phyloP scores from a whole-genome alignment of 2,329 filamentous ascomycete genomes.

The Ophiocordyceps camponoti-saundersi region DNA sequence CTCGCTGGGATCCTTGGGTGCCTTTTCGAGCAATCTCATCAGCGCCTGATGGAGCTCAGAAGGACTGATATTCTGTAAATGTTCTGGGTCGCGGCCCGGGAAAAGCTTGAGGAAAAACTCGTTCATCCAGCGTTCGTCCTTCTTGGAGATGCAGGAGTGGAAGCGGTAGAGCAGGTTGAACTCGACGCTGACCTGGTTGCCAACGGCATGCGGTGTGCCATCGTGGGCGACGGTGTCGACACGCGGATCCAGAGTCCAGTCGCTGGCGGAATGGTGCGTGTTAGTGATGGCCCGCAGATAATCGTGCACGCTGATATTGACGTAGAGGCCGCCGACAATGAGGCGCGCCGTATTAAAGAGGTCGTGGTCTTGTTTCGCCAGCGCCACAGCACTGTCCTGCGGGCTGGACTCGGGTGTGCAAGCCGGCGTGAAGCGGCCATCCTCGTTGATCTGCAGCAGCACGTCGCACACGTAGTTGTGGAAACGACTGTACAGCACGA shows the following conservation, averaged over 20 bases:
- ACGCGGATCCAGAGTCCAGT: slow-evolving; percentile 47
- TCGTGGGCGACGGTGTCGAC: slow-evolving; percentile 32
- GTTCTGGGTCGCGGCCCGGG: slow-evolving; percentile 9
- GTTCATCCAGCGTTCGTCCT: slow-evolving; percentile 46
- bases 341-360: slow-evolving; percentile 39
- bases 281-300: slow-evolving; percentile 46
- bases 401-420: slow-evolving; percentile 6
- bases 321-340: slow-evolving; percentile 34
- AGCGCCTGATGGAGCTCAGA: slow-evolving; percentile 21
- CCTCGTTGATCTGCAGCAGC: slow-evolving; percentile 49
- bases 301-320: slow-evolving; percentile 39
- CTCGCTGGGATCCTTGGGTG: slow-evolving; percentile 24
- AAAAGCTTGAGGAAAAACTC: slow-evolving; percentile 32
- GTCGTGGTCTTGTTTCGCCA: slow-evolving; percentile 29
- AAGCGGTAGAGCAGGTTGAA: slow-evolving; percentile 53
- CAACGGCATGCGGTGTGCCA: slow-evolving; percentile 35
- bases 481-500: slow-evolving; percentile 54
- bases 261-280: slow-evolving; percentile 37
- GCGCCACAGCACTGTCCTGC: slow-evolving; percentile 14
- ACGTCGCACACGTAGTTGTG: slow-evolving; percentile 53
- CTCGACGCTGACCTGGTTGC: slow-evolving; percentile 51
- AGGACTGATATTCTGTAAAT: slow-evolving; percentile 16
- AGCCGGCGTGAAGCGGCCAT: slow-evolving; percentile 38
- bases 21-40: slow-evolving; percentile 18
- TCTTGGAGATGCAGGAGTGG: slow-evolving; percentile 42